Conservation (phyloP, 1,284 basidiomycete genomes). For the Puccinia horiana region DNA sequence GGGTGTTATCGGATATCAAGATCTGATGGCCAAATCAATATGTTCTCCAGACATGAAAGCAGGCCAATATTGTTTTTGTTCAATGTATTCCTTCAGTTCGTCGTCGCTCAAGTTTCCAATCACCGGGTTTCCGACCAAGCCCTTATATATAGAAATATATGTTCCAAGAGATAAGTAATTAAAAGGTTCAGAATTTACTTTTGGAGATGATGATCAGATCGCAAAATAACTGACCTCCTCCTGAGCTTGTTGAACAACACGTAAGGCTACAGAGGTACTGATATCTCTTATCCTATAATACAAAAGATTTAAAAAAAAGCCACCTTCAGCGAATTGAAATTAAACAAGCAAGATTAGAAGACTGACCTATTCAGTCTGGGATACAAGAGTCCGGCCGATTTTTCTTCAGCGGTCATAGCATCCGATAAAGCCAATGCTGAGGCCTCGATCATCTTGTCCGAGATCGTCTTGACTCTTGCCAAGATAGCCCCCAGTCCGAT, state of each 20-base stretch:
- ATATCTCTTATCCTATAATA: slow-evolving; percentile 45
- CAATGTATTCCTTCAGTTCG: slow-evolving; percentile 38
- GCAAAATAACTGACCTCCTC: slow-evolving; percentile 28
- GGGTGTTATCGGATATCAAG: no score
- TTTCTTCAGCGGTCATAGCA: slow-evolving; percentile 73
- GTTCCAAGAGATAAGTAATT: not conserved
- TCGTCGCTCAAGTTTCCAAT: slow-evolving; percentile 23
- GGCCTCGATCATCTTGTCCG: slow-evolving; percentile 60
- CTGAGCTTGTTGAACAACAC: slow-evolving; percentile 44
- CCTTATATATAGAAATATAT: slow-evolving; percentile 10
- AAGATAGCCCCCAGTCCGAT: slow-evolving; percentile 69
- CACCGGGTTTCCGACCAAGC: slow-evolving; percentile 32
- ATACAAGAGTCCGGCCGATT: slow-evolving; percentile 45
- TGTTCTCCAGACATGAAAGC: slow-evolving; percentile 46
- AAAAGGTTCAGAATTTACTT: not conserved
- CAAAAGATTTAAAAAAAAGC: no score
- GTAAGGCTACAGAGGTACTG: slow-evolving; percentile 40
- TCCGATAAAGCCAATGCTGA: slow-evolving; percentile 72
- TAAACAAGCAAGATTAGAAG: no score
- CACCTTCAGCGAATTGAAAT: not conserved
- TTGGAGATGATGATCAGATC: not conserved
- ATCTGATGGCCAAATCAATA: slow-evolving; percentile 35
- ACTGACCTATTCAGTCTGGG: slow-evolving; percentile 41
- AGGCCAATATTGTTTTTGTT: slow-evolving; percentile 48
- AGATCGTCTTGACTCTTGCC: slow-evolving; percentile 65